Conservation (phyloP, 805 yeast genomes). For the Candida piceae region DNA sequence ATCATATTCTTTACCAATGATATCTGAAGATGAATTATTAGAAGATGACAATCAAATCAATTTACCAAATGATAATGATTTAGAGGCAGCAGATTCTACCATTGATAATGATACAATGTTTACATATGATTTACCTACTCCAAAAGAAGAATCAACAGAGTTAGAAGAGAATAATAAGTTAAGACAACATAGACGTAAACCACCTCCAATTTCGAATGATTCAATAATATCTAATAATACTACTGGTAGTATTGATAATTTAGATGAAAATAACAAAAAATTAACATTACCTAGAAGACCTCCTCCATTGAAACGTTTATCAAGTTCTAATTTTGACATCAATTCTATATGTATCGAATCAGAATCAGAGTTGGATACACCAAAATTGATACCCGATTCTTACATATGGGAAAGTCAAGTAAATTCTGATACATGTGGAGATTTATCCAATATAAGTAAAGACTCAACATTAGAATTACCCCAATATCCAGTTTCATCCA, state of each 20-base stretch:
- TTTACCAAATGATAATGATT: no score
- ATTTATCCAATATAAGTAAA: neutral
- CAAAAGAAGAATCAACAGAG: neutral
- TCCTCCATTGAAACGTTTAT: slow-evolving; percentile 6
- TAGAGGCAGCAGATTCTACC: neutral
- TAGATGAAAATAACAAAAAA: slow-evolving; percentile 3
- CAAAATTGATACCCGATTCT: no score
- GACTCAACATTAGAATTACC: slow-evolving; percentile 10
- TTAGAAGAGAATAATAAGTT: neutral
- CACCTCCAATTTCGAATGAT: slow-evolving; percentile 11
- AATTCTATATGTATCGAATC: slow-evolving; percentile 3
- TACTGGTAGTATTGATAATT: slow-evolving; percentile 2
- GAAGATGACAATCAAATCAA: no score
- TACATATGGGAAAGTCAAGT: no score
- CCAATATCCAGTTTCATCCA: slow-evolving; percentile 17
- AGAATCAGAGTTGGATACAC: slow-evolving; percentile 7
- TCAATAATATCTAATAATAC: neutral
- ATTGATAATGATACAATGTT: neutral
- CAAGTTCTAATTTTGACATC: neutral
- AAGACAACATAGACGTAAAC: slow-evolving; percentile 8
- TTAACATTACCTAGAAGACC: slow-evolving; percentile 7
- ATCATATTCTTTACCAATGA: slow-evolving; percentile 17
- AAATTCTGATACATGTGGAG: no score
- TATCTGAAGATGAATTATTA: slow-evolving; percentile 21
- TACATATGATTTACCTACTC: neutral